phyloP scores from a whole-genome alignment of 257 asterid genomes.

The Lycium barbarum region DNA sequence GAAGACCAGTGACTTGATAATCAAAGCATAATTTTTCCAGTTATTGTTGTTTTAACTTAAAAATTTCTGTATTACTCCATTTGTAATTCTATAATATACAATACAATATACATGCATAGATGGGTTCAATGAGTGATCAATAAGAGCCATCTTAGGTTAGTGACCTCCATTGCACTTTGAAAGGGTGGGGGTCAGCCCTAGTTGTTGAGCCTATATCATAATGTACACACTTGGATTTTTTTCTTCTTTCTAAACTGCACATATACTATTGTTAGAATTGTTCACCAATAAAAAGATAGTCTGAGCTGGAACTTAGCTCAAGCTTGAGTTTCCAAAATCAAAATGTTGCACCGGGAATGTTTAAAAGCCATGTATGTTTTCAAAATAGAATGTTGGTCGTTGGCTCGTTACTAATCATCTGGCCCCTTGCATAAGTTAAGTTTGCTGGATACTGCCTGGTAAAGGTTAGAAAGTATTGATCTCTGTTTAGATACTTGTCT shows the following conservation, averaged over 20 bases:
- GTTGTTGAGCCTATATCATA: background rate
- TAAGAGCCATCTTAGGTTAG: background rate
- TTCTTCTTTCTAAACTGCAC: background rate
- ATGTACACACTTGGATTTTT: background rate
- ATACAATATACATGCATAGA: background rate
- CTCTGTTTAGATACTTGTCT: background rate
- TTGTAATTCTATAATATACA: background rate
- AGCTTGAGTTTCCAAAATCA: constrained; percentile 17
- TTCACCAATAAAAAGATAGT: constrained; percentile 18
- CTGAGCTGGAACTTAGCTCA: constrained; percentile 15
- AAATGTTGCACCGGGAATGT: constrained; percentile 5
- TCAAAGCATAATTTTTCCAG: background rate
- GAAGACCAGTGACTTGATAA: background rate
- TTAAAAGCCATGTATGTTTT: constrained; percentile 3
- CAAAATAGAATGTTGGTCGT: constrained; percentile 21
- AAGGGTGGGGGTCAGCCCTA: background rate
- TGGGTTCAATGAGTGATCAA: background rate
- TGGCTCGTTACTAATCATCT: constrained; percentile 16
- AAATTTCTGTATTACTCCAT: background rate
- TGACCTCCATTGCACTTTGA: background rate
- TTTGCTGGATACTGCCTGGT: constrained; percentile 10
- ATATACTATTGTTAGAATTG: background rate
- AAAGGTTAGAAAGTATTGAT: constrained; percentile 5
- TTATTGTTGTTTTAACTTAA: background rate
- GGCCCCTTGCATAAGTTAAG: background rate